These are phyloP conservation scores for Blastobotrys elegans DNA, from an alignment of 1,139 yeast genomes.

Conservation along the genomic window DNA sequence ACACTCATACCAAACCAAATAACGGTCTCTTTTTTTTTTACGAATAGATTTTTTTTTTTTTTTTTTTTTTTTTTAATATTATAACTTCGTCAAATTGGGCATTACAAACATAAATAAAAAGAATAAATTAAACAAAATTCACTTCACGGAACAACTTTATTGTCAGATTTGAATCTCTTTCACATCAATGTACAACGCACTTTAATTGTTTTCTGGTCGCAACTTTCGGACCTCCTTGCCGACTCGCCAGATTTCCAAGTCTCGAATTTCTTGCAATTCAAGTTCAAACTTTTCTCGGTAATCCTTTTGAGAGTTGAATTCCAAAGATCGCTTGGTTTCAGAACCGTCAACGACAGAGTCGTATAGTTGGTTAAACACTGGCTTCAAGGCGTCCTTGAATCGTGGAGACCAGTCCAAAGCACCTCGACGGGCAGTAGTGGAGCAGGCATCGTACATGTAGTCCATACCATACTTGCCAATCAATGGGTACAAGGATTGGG, in stretches of 20 bases:
- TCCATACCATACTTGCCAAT: constrained; percentile 99
- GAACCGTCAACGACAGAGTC: constrained; percentile 92
- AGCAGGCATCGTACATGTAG: constrained; percentile 99
- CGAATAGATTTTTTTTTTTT: not conserved
- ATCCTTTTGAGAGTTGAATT: constrained; percentile 96
- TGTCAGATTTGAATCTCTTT: not conserved
- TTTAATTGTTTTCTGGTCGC: constrained; percentile 96
- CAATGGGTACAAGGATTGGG: constrained; percentile 98
- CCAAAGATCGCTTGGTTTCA: constrained; percentile 97
- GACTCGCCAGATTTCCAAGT: constrained; percentile 98
- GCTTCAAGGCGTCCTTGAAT: constrained; percentile 98
- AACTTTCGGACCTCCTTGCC: constrained; percentile 99
- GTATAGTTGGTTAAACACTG: constrained; percentile 94
- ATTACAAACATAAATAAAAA: not conserved
- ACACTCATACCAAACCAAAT: not conserved
- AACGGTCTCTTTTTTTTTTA: not conserved
- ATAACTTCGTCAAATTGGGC: not conserved
- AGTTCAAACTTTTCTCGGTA: constrained; percentile 95
- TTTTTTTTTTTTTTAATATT: too few relatives aligned
- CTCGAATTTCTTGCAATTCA: constrained; percentile 90
- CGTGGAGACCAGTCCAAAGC: constrained; percentile 99
- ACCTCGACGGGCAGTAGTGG: constrained; percentile 99
- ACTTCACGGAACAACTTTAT: constrained; percentile 16
- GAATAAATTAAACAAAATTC: constrained; percentile 12
- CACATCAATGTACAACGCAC: not conserved